Evolutionary conservation across 768 basidiomycete species (phyloP).

Genomic region (Pholiota molesta): DNA sequence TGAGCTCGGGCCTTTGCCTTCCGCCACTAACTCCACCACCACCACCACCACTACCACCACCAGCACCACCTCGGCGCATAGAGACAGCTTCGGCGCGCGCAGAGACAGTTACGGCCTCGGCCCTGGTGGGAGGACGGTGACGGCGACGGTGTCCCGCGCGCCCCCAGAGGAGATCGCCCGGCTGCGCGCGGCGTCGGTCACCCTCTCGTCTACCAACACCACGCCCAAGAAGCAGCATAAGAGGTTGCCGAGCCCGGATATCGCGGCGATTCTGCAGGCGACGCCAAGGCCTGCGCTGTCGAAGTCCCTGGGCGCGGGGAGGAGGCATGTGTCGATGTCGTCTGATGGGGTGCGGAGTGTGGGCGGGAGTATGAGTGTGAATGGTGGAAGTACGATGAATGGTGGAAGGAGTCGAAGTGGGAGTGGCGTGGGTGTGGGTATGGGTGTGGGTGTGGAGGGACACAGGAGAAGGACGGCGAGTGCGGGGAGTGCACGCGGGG

Average conservation of each 20-base stretch:
- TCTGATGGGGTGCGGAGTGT: too few species aligned
- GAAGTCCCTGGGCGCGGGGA: not conserved
- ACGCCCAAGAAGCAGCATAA: too few species aligned
- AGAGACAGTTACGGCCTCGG: too few species aligned
- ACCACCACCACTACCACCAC: too few species aligned
- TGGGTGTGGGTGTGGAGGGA: not conserved
- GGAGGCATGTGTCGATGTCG: not conserved
- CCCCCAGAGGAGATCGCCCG: conserved; percentile 4
- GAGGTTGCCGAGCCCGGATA: conserved; percentile 1
- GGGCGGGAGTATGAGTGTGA: conserved; percentile 4
- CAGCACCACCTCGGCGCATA: too few species aligned
- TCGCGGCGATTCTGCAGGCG: conserved; percentile 3
- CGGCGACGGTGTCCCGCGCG: conserved; percentile 32
- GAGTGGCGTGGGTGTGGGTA: too few species aligned
- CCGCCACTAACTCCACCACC: too few species aligned
- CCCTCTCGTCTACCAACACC: too few species aligned
- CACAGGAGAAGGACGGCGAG: not conserved
- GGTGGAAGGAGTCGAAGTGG: too few species aligned
- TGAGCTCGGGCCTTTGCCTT: conserved; percentile 12
- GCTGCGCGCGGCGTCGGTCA: conserved; percentile 9
- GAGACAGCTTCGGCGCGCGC: too few species aligned
- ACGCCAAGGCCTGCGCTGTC: conserved; percentile 5
- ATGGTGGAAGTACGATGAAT: too few species aligned
- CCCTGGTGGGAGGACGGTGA: not conserved
- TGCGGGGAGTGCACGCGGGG: conserved; percentile 1